Conservation (phyloP, 2,329 filamentous ascomycete genomes). For the Cercospora sp. region DNA sequence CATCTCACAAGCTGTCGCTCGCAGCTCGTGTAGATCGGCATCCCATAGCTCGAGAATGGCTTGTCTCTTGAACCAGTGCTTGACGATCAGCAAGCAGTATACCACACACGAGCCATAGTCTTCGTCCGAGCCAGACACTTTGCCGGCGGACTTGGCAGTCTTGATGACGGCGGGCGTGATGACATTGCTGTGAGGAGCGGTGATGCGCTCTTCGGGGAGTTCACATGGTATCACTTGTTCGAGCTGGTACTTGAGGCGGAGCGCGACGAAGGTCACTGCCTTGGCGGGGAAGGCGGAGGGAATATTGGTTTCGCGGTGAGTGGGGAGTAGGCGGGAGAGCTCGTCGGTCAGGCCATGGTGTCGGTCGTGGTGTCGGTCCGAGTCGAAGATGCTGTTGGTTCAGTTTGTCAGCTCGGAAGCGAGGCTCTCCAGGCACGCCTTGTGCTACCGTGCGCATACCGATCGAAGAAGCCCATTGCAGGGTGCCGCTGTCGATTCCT, state of each 20-base stretch:
- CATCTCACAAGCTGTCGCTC: slow-evolving; percentile 82
- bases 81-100: slow-evolving; percentile 74
- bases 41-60: slow-evolving; percentile 85
- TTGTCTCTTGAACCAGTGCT: slow-evolving; percentile 78
- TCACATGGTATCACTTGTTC: slow-evolving; percentile 90
- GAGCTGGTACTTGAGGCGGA: slow-evolving; percentile 87
- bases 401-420: neutral
- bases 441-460: slow-evolving; percentile 6
- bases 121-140: slow-evolving; percentile 33
- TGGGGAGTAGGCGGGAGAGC: slow-evolving; percentile 59
- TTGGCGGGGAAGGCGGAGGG: slow-evolving; percentile 69
- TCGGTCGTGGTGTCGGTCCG: slow-evolving; percentile 40
- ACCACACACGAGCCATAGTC: slow-evolving; percentile 79
- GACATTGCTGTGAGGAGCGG: slow-evolving; percentile 76
- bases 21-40: slow-evolving; percentile 74
- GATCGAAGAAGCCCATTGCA: slow-evolving; percentile 16
- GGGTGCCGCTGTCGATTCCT: slow-evolving; percentile 1
- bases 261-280: slow-evolving; percentile 84
- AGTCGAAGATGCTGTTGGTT: slow-evolving; percentile 25
- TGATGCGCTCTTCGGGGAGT: slow-evolving; percentile 73
- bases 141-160: slow-evolving; percentile 78
- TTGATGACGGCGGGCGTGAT: slow-evolving; percentile 78
- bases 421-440: neutral
- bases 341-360: slow-evolving; percentile 45
- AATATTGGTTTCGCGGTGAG: slow-evolving; percentile 56